Base-by-base conservation (phyloP, 1,284 basidiomycete genomes). In the Somion occarium region DNA sequence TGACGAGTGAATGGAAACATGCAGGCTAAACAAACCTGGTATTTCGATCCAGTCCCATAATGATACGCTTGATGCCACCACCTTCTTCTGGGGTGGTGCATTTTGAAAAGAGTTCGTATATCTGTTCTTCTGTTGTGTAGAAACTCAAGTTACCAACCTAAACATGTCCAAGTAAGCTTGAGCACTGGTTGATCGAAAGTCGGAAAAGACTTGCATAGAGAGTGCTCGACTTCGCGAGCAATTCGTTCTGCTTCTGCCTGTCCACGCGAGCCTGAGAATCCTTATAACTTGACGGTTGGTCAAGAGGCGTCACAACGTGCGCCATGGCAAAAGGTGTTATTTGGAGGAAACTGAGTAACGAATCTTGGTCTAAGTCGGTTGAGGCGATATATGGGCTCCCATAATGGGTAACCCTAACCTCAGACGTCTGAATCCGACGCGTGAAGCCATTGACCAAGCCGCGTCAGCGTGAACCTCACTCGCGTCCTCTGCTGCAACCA, bases 71-170 rank as follows among this genome's bases (percentile, higher is more conserved):
- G 60, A 99, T 94, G 26, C 94, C 94, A 34, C 94, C 94, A 39
- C 94, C 94, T 56, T 93, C 88, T 59, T 93, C 90, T 1, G 91
- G 83, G 58, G 80, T 88, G 38, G 93, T 84, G 60, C 94, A 97
- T 73, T 93, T 92, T 52, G 88, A 85, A 71, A 99, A 99, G 47
- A 99, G 73, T 70, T 99, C 96, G 73, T 98, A 98, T 71, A 99
- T 98, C 72, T 99, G 97, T 66, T 98, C 95, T 73, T 99, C 97
- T 46, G 96, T 98, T 9, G 95, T 98, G 73, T 91, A 97, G 72
- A 96, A 98, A 73, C 92, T 94, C 67, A 98, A 75, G 69, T 98
- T 98, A 64, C 95, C 97, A 63, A 99, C 87, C 83, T 98, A 59
- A 12, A 39, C 5, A 15, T 11, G 13, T 46, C 25, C 38, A 46